Conservation (phyloP, 164 flowering plant species). For the Liriodendron chinense region DNA sequence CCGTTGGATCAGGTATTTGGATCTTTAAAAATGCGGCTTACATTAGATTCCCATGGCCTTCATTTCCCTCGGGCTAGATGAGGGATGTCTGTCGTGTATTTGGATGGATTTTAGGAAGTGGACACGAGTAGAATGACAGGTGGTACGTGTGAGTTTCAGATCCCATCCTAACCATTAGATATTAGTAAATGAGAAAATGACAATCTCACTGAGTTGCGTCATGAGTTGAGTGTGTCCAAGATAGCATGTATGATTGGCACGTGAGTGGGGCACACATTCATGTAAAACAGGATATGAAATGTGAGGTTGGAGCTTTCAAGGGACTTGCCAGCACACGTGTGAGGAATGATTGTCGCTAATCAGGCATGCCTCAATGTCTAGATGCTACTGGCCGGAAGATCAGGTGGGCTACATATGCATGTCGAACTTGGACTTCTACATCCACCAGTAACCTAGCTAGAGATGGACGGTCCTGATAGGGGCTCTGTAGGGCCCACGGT, state of each 20-base stretch:
- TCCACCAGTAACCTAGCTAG: too few species aligned
- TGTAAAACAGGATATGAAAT: too few species aligned
- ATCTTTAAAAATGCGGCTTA: neutral
- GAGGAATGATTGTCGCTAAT: too few species aligned
- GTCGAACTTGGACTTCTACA: too few species aligned
- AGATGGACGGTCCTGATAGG: too few species aligned
- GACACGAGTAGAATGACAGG: conserved; percentile 10
- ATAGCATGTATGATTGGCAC: neutral
- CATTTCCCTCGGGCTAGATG: conserved; percentile 4
- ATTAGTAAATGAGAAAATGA: neutral
- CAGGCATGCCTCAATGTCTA: too few species aligned
- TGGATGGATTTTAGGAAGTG: conserved; percentile 1
- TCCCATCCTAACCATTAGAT: neutral
- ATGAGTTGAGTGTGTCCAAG: neutral
- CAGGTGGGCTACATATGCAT: too few species aligned
- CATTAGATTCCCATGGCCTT: conserved; percentile 12
- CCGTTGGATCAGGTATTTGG: conserved; percentile 12
- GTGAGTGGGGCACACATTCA: neutral
- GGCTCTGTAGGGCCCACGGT: too few species aligned
- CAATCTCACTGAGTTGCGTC: neutral
- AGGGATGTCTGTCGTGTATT: neutral
- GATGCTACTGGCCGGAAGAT: too few species aligned
- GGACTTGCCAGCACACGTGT: too few species aligned
- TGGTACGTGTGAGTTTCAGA: neutral
- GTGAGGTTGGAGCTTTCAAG: too few species aligned